These are phyloP conservation scores for Poa pratensis DNA, from an alignment of 176 grass and related monocot species.

Conservation along the genomic window DNA sequence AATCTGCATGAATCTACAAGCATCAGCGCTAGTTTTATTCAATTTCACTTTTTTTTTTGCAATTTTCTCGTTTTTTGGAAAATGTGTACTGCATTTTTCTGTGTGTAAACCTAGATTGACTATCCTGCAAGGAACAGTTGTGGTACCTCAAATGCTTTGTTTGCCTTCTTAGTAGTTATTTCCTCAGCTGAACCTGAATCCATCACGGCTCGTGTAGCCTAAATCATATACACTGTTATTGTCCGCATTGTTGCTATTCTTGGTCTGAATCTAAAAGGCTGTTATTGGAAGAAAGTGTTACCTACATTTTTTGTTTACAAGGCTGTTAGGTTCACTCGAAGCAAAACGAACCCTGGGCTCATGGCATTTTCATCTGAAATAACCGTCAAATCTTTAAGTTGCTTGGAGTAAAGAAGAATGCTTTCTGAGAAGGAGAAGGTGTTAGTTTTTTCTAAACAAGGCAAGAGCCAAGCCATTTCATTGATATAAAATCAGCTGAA, in stretches of 20 bases:
- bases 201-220: background rate
- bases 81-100: background rate
- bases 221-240: background rate
- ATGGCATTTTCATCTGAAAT: background rate
- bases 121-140: background rate
- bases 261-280: background rate
- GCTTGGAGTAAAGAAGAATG: background rate
- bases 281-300: background rate
- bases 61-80: background rate
- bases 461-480: too few species aligned
- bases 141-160: background rate
- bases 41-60: background rate
- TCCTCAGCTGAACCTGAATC: background rate
- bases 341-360: background rate
- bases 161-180: background rate
- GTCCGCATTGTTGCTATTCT: background rate
- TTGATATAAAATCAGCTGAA: too few species aligned
- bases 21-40: background rate
- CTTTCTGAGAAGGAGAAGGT: background rate
- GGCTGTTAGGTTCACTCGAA: background rate
- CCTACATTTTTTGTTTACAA: background rate
- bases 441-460: too few species aligned
- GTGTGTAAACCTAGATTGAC: background rate
- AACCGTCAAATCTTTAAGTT: background rate
- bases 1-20: background rate